A percentile compares a stretch with the other conserved stretches of the same genome.
These are phyloP conservation scores for Silene coronaria DNA, from an alignment of 179 eudicot species.

Conservation along the genomic window DNA sequence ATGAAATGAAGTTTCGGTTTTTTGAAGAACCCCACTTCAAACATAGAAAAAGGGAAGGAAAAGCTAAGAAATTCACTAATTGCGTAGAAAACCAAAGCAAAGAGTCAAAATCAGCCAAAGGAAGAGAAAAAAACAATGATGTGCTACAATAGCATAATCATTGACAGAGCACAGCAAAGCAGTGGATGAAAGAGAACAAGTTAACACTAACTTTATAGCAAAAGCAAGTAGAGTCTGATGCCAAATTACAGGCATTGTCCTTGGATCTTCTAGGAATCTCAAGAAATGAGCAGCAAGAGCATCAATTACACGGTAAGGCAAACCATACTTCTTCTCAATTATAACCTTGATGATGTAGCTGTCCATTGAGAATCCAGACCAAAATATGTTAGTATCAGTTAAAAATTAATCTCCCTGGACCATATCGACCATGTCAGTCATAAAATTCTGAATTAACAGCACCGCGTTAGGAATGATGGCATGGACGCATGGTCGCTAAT, in stretches of 20 bases:
- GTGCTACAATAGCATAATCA: background rate
- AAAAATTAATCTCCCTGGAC: background rate
- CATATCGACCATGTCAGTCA: background rate
- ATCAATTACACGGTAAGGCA: constrained; percentile 88
- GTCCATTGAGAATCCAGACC: constrained; percentile 26
- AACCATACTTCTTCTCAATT: constrained; percentile 81
- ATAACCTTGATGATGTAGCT: constrained; percentile 82
- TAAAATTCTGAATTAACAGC: background rate
- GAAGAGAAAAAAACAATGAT: background rate
- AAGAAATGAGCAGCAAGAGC: constrained; percentile 82
- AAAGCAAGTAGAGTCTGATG: constrained; percentile 94
- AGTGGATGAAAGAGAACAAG: too few species aligned
- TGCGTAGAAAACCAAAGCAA: too few species aligned
- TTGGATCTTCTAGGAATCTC: constrained; percentile 62
- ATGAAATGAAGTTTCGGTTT: background rate
- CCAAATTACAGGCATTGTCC: constrained; percentile 95
- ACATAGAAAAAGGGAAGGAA: background rate
- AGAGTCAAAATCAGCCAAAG: background rate
- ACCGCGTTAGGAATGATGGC: background rate
- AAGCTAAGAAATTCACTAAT: background rate
- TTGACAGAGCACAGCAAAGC: background rate
- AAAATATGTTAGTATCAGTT: background rate
- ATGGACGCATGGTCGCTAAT: background rate
- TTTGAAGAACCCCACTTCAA: background rate
- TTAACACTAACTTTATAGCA: constrained; percentile 59